These are phyloP conservation scores for Rhododendron simsii DNA, from an alignment of 148 eudicot genomes.

Conservation along the genomic window DNA sequence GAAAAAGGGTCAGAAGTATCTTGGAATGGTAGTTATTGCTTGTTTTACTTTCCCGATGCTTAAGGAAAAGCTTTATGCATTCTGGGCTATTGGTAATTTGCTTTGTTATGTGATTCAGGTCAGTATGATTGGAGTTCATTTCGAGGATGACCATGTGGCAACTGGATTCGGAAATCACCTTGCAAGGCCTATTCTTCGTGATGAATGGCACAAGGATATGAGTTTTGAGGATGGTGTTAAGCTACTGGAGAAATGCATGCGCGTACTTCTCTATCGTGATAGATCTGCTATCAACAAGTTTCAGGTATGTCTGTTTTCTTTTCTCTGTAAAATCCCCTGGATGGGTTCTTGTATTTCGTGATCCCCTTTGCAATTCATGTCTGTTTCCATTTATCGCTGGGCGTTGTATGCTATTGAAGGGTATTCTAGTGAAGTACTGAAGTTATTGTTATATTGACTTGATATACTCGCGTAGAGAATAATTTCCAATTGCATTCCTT, in stretches of 20 bases:
- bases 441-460: neutral
- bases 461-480: neutral
- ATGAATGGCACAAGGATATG: slow-evolving; percentile 76
- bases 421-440: neutral
- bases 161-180: slow-evolving; percentile 98
- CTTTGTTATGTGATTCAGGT: slow-evolving; percentile 44
- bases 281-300: slow-evolving; percentile 94
- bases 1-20: slow-evolving; percentile 90
- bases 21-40: slow-evolving; percentile 62
- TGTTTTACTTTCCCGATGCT: neutral
- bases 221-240: slow-evolving; percentile 90
- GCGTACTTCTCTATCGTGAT: slow-evolving; percentile 90
- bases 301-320: slow-evolving; percentile 50
- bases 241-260: slow-evolving; percentile 92
- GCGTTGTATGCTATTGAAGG: neutral
- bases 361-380: neutral
- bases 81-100: neutral
- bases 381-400: too few species aligned
- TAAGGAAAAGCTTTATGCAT: neutral
- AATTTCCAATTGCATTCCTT: neutral
- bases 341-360: neutral
- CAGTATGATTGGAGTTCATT: slow-evolving; percentile 95
- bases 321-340: neutral
- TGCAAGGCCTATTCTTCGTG: slow-evolving; percentile 88
- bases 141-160: slow-evolving; percentile 80